A percentile compares a stretch with the other conserved stretches of the same genome.
Evolutionary conservation across 345 rosid genomes (phyloP).

Genomic region (Salix suchowensis): DNA sequence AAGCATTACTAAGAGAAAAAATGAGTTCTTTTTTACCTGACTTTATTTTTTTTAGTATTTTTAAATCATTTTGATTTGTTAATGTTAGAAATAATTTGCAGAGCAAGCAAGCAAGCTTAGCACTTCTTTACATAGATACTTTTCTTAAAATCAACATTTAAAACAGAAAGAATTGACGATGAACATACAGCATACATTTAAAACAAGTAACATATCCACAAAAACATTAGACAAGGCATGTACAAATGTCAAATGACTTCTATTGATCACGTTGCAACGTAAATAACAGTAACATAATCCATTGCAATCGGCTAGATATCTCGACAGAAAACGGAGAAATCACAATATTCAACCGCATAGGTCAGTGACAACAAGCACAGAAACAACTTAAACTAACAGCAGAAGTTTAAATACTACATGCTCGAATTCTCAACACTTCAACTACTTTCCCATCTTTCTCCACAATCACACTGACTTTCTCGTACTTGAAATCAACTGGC

Average conservation of each 20-base stretch:
- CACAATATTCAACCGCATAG: neutral
- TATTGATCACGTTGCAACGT: neutral
- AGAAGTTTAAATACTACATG: neutral
- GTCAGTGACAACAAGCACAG: neutral
- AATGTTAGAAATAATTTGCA: neutral
- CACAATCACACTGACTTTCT: slow-evolving; percentile 33
- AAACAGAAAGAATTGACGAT: neutral
- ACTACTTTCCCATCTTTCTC: slow-evolving; percentile 18
- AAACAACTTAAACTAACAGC: slow-evolving; percentile 6
- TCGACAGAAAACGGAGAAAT: neutral
- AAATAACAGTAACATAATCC: neutral
- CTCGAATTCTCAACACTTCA: slow-evolving; percentile 11
- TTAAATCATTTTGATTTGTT: too few species aligned
- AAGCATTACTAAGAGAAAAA: too few species aligned
- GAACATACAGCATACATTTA: neutral
- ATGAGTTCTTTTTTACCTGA: too few species aligned
- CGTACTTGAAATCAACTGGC: slow-evolving; percentile 37
- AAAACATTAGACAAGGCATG: neutral
- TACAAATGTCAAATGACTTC: neutral
- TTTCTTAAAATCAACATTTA: neutral
- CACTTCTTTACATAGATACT: neutral
- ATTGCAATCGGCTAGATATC: neutral
- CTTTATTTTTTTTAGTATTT: too few species aligned
- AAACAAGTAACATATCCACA: neutral
- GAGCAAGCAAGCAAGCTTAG: neutral